Percentiles rank a stretch among this genome's conserved stretches.
Evolutionary conservation across 1,284 basidiomycete genomes (phyloP).

Genomic region (Microstroma glucosiphilum): DNA sequence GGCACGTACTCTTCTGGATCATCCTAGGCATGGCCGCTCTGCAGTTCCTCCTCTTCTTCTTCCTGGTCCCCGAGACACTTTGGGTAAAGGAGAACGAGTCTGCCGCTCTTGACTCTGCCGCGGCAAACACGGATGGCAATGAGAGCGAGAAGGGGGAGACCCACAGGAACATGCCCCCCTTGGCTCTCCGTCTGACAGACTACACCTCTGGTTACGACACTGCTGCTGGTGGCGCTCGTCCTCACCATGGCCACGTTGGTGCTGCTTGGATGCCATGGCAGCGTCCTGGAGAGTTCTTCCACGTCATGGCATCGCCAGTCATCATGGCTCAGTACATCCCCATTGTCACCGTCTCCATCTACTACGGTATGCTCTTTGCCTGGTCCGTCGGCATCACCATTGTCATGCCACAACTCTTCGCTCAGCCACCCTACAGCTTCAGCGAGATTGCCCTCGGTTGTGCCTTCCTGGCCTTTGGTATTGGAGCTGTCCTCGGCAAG

Average conservation of each 20-base stretch:
- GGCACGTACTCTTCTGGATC: constrained; percentile 43
- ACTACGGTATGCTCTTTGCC: constrained; percentile 48
- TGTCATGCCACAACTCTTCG: constrained; percentile 45
- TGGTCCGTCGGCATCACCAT: constrained; percentile 51
- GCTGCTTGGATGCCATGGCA: constrained; percentile 49
- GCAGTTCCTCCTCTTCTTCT: constrained; percentile 37
- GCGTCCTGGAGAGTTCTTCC: constrained; percentile 38
- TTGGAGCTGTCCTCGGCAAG: constrained; percentile 50
- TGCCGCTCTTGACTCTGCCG: too few relatives aligned
- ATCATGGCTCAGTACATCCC: constrained; percentile 25
- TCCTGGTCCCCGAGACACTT: constrained; percentile 50
- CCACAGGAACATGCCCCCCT: too few relatives aligned
- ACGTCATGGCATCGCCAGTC: constrained; percentile 37
- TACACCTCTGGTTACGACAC: too few relatives aligned
- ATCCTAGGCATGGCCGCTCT: constrained; percentile 37
- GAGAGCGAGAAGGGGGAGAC: too few relatives aligned
- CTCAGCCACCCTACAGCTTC: constrained; percentile 47
- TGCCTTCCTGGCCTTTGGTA: constrained; percentile 40
- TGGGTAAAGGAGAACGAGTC: constrained; percentile 11
- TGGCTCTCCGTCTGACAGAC: too few relatives aligned
- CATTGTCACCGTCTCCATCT: constrained; percentile 40
- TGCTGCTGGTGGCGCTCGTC: too few relatives aligned
- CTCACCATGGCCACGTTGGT: constrained; percentile 29
- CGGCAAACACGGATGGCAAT: too few relatives aligned
- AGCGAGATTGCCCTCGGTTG: constrained; percentile 39